A percentile compares a stretch with the other conserved stretches of the same genome.
These are phyloP conservation scores for Claviceps sp. DNA, from an alignment of 2,329 filamentous ascomycete species.

Conservation along the genomic window DNA sequence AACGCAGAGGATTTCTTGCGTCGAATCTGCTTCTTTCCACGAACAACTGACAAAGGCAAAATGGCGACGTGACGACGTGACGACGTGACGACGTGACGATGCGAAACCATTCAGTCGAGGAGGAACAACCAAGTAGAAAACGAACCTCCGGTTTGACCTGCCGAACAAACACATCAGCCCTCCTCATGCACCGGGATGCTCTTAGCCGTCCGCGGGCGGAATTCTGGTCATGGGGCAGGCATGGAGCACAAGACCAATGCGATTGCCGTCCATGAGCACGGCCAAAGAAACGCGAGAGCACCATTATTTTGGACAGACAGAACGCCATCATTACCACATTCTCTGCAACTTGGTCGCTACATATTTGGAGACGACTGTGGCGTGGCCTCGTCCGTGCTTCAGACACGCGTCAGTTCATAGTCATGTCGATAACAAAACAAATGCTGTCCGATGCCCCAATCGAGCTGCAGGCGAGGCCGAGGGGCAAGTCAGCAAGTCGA, in stretches of 20 bases:
- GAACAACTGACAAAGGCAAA: neutral
- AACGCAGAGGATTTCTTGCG: neutral
- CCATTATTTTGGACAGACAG: neutral
- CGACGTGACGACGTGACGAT: neutral
- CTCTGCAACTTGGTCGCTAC: neutral
- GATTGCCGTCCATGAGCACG: neutral
- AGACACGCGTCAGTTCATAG: neutral
- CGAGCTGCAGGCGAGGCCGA: neutral
- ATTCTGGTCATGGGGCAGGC: neutral
- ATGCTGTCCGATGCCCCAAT: neutral
- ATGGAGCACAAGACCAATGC: neutral
- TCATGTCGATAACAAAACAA: neutral
- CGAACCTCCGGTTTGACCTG: neutral
- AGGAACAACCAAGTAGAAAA: neutral
- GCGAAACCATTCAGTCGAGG: neutral
- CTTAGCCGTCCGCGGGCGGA: constrained; percentile 4
- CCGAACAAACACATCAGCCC: neutral
- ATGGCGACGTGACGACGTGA: neutral
- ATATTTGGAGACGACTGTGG: neutral
- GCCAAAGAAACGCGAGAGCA: neutral
- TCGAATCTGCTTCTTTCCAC: neutral
- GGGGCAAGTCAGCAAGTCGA: too few species aligned
- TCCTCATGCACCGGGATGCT: constrained; percentile 1
- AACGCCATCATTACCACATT: too few species aligned
- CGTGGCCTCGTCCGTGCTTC: neutral